These are phyloP conservation scores for Phytophthora sp. DNA, from an alignment of 352 stramenopile species.

Conservation along the genomic window DNA sequence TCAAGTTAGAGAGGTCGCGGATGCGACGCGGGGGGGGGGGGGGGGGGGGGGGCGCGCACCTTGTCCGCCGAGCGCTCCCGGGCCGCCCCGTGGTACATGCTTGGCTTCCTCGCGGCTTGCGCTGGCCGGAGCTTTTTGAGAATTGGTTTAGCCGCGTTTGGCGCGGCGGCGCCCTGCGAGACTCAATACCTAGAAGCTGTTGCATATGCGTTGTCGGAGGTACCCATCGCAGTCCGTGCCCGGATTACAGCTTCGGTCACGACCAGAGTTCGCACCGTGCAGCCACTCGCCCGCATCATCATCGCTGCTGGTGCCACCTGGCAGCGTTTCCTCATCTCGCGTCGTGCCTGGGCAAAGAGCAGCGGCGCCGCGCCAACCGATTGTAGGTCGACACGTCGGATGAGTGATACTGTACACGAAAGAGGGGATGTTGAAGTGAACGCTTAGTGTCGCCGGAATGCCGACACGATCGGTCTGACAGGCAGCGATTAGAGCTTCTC, in stretches of 20 bases:
- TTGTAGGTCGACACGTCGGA: background rate
- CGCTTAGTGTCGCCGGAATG: too few relatives aligned
- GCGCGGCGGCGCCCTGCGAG: background rate
- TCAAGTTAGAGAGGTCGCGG: background rate
- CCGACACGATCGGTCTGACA: too few relatives aligned
- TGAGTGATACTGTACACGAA: too few relatives aligned
- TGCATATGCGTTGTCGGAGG: constrained; percentile 8
- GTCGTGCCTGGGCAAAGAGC: background rate
- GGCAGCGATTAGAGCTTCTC: too few relatives aligned
- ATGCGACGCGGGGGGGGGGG: background rate
- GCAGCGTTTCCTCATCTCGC: background rate
- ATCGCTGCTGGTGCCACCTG: background rate
- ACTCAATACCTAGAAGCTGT: background rate
- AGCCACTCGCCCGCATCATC: constrained; percentile 5
- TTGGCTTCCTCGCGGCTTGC: constrained; percentile 21
- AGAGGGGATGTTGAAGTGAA: constrained; percentile 4
- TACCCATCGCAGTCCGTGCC: constrained; percentile 6
- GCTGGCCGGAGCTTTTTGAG: constrained; percentile 8
- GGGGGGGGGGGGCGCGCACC: constrained; percentile 7
- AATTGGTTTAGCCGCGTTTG: constrained; percentile 24
- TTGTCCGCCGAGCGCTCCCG: constrained; percentile 33
- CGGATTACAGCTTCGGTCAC: constrained; percentile 11
- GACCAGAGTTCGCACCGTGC: background rate
- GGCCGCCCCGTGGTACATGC: constrained; percentile 36
- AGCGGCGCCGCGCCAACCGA: background rate